Evolutionary conservation across 2,329 filamentous ascomycete genomes (phyloP), one percentile per base, ranked within the genome.

Genomic region (Plenodomus lindquistii): DNA sequence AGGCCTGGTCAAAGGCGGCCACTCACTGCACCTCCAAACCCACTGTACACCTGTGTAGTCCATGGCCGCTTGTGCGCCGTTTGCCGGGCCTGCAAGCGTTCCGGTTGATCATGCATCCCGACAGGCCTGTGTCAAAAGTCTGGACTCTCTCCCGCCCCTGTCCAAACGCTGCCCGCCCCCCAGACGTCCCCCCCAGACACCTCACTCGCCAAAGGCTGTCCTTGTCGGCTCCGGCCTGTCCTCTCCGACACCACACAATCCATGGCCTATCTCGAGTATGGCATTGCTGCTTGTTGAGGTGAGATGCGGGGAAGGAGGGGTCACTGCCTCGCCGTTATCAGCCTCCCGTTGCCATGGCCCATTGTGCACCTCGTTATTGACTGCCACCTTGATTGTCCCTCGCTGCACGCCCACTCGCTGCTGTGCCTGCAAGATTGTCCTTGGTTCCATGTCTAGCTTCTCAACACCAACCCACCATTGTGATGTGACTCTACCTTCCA

Each of bases 391-490:
- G 18, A 20, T 34, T 31, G 42, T 34, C 18, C 37, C 20, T 35
- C 11, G 15, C 37, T 35, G 40, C 27, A 39, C 45, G 49, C 41
- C 52, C 43, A 54, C 52, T 50, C 47, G 40, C 37, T 39, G 37
- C 48, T 48, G 42, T 31, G 11, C 20, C 48, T 60, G 56, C 58
- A 49, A 45, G 44, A 52, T 51, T 24, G 47, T n/a, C 24, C 29
- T 54, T 62, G 60, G 60, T 40, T 44, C 46, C 38, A 43, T 40
- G 29, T 45, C 48, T 63, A 65, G 62, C 50, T 50, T 49, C 62
- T 65, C 62, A 65, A 65, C 62, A 63, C 59, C 55, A 62, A 34
- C 40, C 18, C 42, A 51, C 44, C 46, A 46, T 44, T 49, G 48
- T 43, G n/a, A n/a, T n/a, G n/a, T n/a, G n/a, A n/a, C n/a, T n/a